These are phyloP conservation scores for Babesia microti DNA, from an alignment of 169 alveolate genomes.

Conservation along the genomic window DNA sequence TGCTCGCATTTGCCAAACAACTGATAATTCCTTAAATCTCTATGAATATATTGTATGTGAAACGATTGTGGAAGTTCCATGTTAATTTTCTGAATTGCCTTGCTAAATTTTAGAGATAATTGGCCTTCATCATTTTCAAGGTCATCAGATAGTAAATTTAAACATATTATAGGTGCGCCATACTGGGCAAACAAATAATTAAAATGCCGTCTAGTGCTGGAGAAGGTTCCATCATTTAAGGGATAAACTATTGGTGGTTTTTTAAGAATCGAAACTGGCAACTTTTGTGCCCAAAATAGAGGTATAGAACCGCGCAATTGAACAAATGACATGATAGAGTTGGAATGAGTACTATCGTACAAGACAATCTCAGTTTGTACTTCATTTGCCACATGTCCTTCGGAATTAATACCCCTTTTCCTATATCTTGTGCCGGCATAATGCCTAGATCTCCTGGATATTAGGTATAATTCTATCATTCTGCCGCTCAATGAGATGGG, in stretches of 20 bases:
- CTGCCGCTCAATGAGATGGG: slow-evolving; percentile 37
- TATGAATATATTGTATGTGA: slow-evolving; percentile 27
- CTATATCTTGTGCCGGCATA: slow-evolving; percentile 90
- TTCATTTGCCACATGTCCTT: slow-evolving; percentile 78
- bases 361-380: slow-evolving; percentile 91
- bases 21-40: slow-evolving; percentile 36
- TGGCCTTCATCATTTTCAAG: slow-evolving; percentile 40
- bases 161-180: slow-evolving; percentile 48
- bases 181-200: slow-evolving; percentile 15
- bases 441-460: slow-evolving; percentile 82
- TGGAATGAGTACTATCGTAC: slow-evolving; percentile 46
- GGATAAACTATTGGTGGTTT: slow-evolving; percentile 56
- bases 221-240: slow-evolving; percentile 67
- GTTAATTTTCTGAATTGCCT: slow-evolving; percentile 22
- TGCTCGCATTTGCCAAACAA: slow-evolving; percentile 26
- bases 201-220: slow-evolving; percentile 39
- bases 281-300: slow-evolving; percentile 77
- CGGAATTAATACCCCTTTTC: slow-evolving; percentile 82
- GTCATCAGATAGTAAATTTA: slow-evolving; percentile 48
- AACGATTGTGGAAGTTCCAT: slow-evolving; percentile 32
- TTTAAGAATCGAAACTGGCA: slow-evolving; percentile 31
- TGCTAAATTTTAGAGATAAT: slow-evolving; percentile 30
- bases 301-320: slow-evolving; percentile 95
- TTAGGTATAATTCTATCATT: slow-evolving; percentile 43
- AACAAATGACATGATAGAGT: slow-evolving; percentile 70